A percentile compares a stretch with the other conserved stretches of the same genome.
These are phyloP conservation scores for Wickerhamiella cacticola DNA, from an alignment of 805 yeast genomes.

Conservation along the genomic window DNA sequence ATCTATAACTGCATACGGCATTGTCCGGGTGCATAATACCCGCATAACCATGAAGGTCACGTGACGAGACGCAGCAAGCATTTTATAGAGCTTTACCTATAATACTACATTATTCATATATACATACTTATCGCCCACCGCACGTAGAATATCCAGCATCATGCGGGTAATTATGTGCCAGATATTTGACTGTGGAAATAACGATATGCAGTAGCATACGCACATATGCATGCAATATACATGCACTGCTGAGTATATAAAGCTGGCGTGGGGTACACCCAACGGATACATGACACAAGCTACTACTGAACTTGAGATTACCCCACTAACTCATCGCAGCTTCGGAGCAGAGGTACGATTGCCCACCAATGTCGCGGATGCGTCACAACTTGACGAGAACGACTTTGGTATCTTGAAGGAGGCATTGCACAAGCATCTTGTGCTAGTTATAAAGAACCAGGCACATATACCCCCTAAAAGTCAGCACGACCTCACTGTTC, in stretches of 20 bases:
- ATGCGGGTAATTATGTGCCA: too few species aligned
- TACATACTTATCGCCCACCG: too few species aligned
- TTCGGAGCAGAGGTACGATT: conserved; percentile 59
- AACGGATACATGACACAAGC: neutral
- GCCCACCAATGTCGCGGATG: conserved; percentile 65
- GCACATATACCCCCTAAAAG: conserved; percentile 56
- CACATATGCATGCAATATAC: neutral
- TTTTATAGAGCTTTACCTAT: neutral
- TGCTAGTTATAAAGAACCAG: conserved; percentile 63
- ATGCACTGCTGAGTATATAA: neutral
- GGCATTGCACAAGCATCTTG: conserved; percentile 58
- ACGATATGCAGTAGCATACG: neutral
- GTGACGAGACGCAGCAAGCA: conserved; percentile 12
- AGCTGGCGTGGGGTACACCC: neutral
- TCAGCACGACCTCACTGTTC: conserved; percentile 62
- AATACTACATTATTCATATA: too few species aligned
- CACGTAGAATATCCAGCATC: too few species aligned
- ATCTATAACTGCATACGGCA: too few species aligned
- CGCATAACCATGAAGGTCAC: too few species aligned
- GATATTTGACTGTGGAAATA: too few species aligned
- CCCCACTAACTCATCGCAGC: conserved; percentile 40
- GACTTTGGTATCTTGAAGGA: conserved; percentile 52
- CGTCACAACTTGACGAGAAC: conserved; percentile 48
- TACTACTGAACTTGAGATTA: conserved; percentile 23
- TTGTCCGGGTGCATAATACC: too few species aligned